These are phyloP conservation scores for Botrytis byssoidea DNA, from an alignment of 2,329 filamentous ascomycete genomes.

Conservation along the genomic window DNA sequence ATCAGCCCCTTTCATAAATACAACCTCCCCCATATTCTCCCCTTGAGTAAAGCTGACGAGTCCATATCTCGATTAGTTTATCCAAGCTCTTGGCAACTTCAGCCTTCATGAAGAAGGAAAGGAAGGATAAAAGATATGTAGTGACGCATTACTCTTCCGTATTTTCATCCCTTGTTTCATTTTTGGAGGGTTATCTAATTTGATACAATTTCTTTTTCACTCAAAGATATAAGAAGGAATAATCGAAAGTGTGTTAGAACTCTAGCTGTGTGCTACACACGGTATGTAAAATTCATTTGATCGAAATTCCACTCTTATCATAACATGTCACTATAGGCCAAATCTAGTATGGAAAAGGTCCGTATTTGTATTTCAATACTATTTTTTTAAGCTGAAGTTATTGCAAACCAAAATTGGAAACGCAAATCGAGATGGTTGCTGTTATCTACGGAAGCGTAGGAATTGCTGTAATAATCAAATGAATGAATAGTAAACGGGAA, in stretches of 20 bases:
- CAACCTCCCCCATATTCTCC: background rate
- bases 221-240: background rate
- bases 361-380: background rate
- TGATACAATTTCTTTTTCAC: background rate
- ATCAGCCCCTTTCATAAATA: background rate
- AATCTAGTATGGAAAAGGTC: background rate
- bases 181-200: background rate
- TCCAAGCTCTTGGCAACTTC: constrained; percentile 2
- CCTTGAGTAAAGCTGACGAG: background rate
- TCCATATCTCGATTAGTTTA: background rate
- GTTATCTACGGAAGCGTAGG: background rate
- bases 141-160: background rate
- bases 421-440: background rate
- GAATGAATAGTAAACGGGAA: background rate
- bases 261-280: background rate
- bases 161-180: background rate
- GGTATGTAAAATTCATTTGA: background rate
- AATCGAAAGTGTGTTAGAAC: background rate
- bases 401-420: background rate
- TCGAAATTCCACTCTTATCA: background rate
- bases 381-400: background rate
- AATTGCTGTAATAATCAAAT: background rate
- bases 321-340: background rate
- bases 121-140: background rate
- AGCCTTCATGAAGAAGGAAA: background rate